Percentiles rank a stretch among this genome's conserved stretches.
phyloP scores from a whole-genome alignment of 2,329 filamentous ascomycete genomes.

The Hortaea werneckii region DNA sequence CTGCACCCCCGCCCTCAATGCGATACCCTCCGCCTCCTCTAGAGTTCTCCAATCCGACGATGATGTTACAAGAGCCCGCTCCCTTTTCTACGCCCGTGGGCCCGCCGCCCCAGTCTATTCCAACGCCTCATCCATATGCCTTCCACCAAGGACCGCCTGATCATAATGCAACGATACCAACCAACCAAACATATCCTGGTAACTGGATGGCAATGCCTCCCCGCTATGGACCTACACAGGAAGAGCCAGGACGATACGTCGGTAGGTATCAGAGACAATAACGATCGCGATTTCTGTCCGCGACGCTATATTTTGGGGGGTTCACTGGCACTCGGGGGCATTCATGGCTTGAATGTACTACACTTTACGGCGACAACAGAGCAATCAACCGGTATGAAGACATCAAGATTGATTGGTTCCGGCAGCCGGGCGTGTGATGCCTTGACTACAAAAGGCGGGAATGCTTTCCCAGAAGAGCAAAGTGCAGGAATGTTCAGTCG shows the following conservation, averaged over 20 bases:
- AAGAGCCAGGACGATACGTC: not conserved
- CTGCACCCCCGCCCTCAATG: not conserved
- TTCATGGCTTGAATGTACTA: too few relatives aligned
- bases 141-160: not conserved
- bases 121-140: not conserved
- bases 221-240: not conserved
- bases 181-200: not conserved
- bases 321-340: too few relatives aligned
- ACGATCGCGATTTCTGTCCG: not conserved
- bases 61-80: conserved; percentile 1
- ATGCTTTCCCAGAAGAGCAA: too few relatives aligned
- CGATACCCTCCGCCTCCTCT: conserved; percentile 1
- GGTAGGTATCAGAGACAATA: not conserved
- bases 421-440: too few relatives aligned
- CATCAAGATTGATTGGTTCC: too few relatives aligned
- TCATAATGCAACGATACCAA: not conserved
- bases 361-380: too few relatives aligned
- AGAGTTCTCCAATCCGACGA: not conserved
- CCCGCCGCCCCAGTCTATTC: not conserved
- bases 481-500: too few relatives aligned
- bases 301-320: too few relatives aligned
- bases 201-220: not conserved
- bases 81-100: conserved; percentile 2
- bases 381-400: too few relatives aligned
- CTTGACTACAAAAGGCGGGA: too few relatives aligned